Evolutionary conservation across 78 protist species (phyloP), one percentile per base, ranked within the genome.

Genomic region (Dictyostelium brefeldianum): DNA sequence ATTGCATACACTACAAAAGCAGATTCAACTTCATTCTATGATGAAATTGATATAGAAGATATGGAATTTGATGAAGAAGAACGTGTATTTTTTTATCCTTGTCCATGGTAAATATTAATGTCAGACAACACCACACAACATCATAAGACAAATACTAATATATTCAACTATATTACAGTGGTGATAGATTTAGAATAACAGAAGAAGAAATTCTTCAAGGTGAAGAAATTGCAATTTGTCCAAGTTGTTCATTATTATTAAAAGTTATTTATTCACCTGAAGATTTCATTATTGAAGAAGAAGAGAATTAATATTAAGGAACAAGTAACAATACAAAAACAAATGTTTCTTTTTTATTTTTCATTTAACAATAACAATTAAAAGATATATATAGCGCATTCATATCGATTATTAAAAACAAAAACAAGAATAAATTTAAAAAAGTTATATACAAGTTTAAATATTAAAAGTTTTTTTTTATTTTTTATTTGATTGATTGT

Each of bases 1-100:
- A 31, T 31, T 11, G 75, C 50, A 29, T 31, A 31, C 17, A 67
- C 75, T 31, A 43, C 53, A 41, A 43, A 71, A 31, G 22, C n/a
- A 20, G 47, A 77, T 36, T 29, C 51, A 46, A 62, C 81, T 9
- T 74, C 92, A 46, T 90, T 80, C 41, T 90, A 90, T 53, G 95
- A 90, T 80, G 95, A 90, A 64, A 67, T 90, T 25, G 95, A 90
- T 29, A 90, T 90, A 48, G 95, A 90, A 22, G 95, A 90, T 90
- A 74, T 90, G 89, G 95, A 90, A 12, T 90, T 90, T 56, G 71
- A 90, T 56, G 95, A 90, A 80, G 95, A 90, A 1, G 89, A 78
- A 62, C 27, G 89, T 25, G 75, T 78, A 22, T 90, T 90, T 80
- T 90, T 80, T 53, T 90, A 90, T 54, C 95, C 95, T 11, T 90